Base-by-base conservation (phyloP, 2,329 filamentous ascomycete species). In the Fusarium nodosum region DNA sequence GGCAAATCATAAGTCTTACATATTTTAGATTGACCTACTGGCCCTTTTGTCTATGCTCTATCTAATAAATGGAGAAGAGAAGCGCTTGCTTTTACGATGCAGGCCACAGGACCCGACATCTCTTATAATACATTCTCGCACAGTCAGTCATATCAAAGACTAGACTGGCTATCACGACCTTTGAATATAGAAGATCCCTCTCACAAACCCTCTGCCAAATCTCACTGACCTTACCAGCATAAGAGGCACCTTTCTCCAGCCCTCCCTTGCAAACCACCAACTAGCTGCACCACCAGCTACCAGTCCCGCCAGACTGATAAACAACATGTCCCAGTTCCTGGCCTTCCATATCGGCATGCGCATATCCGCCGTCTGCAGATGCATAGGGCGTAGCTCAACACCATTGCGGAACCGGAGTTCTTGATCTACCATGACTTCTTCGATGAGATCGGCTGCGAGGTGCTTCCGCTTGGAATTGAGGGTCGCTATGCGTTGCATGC, bases 301-400 rank as follows among this genome's bases (percentile, higher is more conserved):
- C n/a, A 67, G 7, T 1, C 66, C 39, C 1, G 60, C 45, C n/a
- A 76, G 30, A 10, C 69, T 69, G 3, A 77, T 53, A 10, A 68
- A 22, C 69, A 65, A 67, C 72, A 82, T 65, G 56, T 83, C 80
- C 80, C 77, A 79, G 56, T 82, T 83, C 42, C 72, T 76, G 0
- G 77, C 79, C 47, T 77, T 78, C 74, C 76, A 82, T 7, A 60
- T 39, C 0, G 80, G 73, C 80, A 83, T 83, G 18, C 81, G 74
- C 64, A 76, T 75, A 61, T 83, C 80, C 0, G 82, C 81, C 3
- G 81, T 83, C 70, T 83, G 79, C 13, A 83, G 71, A 62, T 84
- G 81, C 78, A 82, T 82, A 3, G 80, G 79, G 2, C 75, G 69
- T 3, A 73, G 45, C 54, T 72, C 69, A 7, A 42, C 24, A 22